Base-by-base conservation (phyloP, 1,284 basidiomycete genomes). In the Boletellus deceptivus region DNA sequence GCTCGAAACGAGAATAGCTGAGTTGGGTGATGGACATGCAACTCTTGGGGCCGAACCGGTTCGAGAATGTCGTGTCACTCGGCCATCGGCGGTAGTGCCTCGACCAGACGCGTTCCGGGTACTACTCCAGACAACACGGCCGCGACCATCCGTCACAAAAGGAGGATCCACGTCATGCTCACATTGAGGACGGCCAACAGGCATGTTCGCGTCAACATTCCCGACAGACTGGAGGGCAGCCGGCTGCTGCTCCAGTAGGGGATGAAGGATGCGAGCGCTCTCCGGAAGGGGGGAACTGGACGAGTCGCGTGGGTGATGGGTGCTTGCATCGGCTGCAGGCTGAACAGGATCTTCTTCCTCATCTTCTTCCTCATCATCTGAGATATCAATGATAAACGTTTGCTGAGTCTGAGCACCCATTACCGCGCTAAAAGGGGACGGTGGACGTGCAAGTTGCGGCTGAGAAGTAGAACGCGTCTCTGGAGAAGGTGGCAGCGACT, bases 81-180 rank as follows among this genome's bases (percentile, higher is more conserved):
- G 61, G 3, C 50, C 53, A 8, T 65, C 63, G 2, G 34, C 29
- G 8, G 39, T 50, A 35, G 45, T 31, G 10, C 63, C 50, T 45
- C 67, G 52, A 17, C 52, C 61, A 40, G 67, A 37, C 38, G 39
- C 43, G 42, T 51, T 62, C 27, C 62, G 59, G 22, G 68, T 59
- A 38, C 70, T 66, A 46, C 78, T 83, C 83, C 84, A 83, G 16
- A 86, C 81, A 22, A 78, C 76, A 22, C 77, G 69, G 16, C 77
- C 76, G 20, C 76, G 73, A 0, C 76, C 76, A 54, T 78, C 76
- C 4, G 77, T 78, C 62, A 83, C 72, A 63, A 86, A 86, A 4
- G 82, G 80, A 17, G 83, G 82, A 29, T 82, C 71, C 8, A 54
- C 47, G 38, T 75, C 70, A 37, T 70, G 72, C 50, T 54, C 60